Evolutionary conservation across 225 moss, liverwort and hornwort species (phyloP).

Genomic region (Marchantia paleacea): DNA sequence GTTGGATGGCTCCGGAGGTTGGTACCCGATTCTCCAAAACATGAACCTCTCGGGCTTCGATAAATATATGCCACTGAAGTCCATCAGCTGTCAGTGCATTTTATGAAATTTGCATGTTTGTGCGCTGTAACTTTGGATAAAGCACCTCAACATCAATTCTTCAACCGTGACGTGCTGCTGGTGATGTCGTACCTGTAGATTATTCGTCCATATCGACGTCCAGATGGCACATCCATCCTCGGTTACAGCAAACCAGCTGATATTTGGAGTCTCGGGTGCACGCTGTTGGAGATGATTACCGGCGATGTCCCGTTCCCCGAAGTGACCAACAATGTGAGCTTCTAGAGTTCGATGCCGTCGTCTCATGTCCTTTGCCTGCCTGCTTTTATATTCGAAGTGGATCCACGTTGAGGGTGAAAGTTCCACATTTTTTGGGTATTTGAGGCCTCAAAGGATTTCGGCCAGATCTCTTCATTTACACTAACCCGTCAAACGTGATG

Average conservation of each 20-base stretch:
- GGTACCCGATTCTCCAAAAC: neutral
- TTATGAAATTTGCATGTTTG: neutral
- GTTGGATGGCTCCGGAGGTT: conserved; percentile 89
- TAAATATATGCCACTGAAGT: neutral
- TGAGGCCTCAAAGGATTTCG: no score
- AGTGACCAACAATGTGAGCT: conserved; percentile 25
- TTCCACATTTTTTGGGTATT: neutral
- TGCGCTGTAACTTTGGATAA: no score
- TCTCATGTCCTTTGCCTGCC: neutral
- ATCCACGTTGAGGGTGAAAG: no score
- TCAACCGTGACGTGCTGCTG: neutral
- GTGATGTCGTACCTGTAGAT: neutral
- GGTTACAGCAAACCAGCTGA: conserved; percentile 59
- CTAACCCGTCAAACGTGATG: no score
- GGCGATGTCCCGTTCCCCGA: conserved; percentile 60
- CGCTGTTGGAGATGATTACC: conserved; percentile 77
- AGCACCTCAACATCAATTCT: neutral
- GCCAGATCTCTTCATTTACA: no score
- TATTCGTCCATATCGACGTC: conserved; percentile 7
- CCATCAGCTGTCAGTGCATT: neutral
- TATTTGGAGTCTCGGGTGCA: conserved; percentile 83
- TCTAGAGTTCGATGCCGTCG: neutral
- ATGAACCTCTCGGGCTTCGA: neutral
- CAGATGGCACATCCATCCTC: neutral
- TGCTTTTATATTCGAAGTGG: neutral